Evolutionary conservation across 2,329 filamentous ascomycete species (phyloP).

Genomic region (Alternaria sp.): DNA sequence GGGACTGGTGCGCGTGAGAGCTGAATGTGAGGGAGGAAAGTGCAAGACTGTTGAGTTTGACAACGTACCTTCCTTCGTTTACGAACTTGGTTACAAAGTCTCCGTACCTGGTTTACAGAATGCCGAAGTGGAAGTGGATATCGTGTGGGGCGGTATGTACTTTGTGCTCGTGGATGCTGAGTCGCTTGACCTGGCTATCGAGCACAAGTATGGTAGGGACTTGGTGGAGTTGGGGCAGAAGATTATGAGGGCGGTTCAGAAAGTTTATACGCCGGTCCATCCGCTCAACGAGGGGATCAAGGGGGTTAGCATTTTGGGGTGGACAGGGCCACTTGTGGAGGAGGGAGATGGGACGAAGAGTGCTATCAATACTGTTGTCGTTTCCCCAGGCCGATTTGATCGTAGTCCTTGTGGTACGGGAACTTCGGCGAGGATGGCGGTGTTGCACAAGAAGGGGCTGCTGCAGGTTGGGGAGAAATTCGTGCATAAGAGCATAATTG

Average conservation of each 20-base stretch:
- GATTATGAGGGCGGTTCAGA: constrained; percentile 55
- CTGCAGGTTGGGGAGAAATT: constrained; percentile 52
- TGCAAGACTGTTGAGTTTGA: constrained; percentile 57
- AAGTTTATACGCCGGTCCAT: constrained; percentile 51
- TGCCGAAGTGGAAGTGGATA: constrained; percentile 36
- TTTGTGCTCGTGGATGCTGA: constrained; percentile 55
- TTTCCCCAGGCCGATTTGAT: constrained; percentile 58
- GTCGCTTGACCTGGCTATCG: constrained; percentile 49
- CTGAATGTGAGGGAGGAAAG: constrained; percentile 55
- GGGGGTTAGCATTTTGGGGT: constrained; percentile 54
- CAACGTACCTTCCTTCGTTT: constrained; percentile 58
- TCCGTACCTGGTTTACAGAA: neutral
- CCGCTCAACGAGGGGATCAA: constrained; percentile 55
- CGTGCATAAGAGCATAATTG: constrained; percentile 55
- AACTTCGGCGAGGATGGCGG: constrained; percentile 56
- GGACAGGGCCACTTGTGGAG: constrained; percentile 49
- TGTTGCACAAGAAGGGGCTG: constrained; percentile 55
- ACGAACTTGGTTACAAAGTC: constrained; percentile 52
- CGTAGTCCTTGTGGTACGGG: constrained; percentile 59
- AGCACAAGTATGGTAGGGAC: constrained; percentile 42
- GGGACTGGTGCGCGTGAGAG: constrained; percentile 54
- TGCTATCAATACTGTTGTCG: constrained; percentile 54
- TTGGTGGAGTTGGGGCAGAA: constrained; percentile 56
- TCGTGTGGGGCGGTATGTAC: constrained; percentile 60
- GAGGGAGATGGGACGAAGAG: constrained; percentile 34